These are phyloP conservation scores for Psilocybe azurescens DNA, from an alignment of 768 basidiomycete species.

Conservation along the genomic window DNA sequence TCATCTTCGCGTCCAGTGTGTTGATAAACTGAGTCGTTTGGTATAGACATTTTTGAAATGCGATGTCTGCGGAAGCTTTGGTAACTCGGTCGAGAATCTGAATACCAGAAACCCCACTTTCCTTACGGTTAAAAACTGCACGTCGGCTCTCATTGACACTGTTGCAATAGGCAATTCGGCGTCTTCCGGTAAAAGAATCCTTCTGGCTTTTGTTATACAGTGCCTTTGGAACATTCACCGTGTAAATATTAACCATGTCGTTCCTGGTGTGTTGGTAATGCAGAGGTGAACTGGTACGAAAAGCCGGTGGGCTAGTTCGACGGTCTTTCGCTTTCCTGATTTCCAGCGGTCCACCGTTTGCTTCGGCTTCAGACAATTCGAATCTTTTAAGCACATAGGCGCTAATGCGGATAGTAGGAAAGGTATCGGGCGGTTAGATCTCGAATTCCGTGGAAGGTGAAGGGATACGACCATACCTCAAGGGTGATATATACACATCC, in stretches of 20 bases:
- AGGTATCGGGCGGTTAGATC: background rate
- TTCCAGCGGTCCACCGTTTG: background rate
- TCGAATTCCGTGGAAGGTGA: background rate
- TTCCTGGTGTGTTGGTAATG: background rate
- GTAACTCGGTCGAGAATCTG: background rate
- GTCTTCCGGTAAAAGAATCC: conserved; percentile 30
- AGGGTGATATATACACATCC: background rate
- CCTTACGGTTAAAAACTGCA: conserved; percentile 45
- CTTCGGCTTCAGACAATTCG: background rate
- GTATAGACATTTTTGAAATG: conserved; percentile 42
- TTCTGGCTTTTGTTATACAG: conserved; percentile 31
- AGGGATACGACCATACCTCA: background rate
- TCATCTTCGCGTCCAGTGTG: conserved; percentile 54
- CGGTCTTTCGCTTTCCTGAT: background rate
- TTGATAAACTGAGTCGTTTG: conserved; percentile 37
- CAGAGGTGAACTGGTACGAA: background rate
- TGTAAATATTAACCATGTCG: background rate
- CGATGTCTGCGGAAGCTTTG: conserved; percentile 32
- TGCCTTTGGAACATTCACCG: conserved; percentile 21
- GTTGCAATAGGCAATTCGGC: conserved; percentile 42
- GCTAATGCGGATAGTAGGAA: background rate
- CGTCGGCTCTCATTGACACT: conserved; percentile 50
- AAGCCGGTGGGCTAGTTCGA: background rate
- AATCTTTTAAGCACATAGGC: background rate
- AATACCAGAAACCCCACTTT: conserved; percentile 23